Conservation (phyloP, 306 rosid genomes). For the Quercus suber region DNA sequence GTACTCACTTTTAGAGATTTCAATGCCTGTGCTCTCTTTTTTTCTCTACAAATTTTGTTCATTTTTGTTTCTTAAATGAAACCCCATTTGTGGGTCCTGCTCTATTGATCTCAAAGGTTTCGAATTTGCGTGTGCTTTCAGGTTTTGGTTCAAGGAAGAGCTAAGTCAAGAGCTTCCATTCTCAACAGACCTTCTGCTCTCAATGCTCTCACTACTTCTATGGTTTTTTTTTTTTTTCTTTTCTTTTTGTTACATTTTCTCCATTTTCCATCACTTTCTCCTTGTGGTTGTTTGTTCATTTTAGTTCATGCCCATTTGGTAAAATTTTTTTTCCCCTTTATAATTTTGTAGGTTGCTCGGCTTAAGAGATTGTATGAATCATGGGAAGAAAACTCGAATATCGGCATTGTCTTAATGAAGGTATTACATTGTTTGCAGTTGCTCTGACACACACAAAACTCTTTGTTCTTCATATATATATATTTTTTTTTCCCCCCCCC, state of each 20-base stretch:
- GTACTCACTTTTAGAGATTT: neutral
- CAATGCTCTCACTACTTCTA: slow-evolving; percentile 63
- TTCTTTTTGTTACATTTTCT: neutral
- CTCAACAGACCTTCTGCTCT: slow-evolving; percentile 72
- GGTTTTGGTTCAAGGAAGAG: slow-evolving; percentile 85
- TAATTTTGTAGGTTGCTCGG: slow-evolving; percentile 55
- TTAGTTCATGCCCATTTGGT: neutral
- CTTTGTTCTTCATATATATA: neutral
- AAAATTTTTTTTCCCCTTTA: neutral
- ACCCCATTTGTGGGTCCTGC: neutral
- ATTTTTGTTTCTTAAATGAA: neutral
- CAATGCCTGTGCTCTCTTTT: neutral
- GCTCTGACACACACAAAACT: neutral
- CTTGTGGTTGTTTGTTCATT: neutral
- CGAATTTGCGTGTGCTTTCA: slow-evolving; percentile 23
- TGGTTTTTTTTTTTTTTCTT: slow-evolving; percentile 31
- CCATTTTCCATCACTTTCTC: neutral
- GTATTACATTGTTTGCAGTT: slow-evolving; percentile 30
- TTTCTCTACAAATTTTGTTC: neutral
- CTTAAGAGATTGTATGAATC: slow-evolving; percentile 86
- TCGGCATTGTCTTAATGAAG: slow-evolving; percentile 93
- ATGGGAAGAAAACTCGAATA: slow-evolving; percentile 88
- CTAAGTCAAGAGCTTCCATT: slow-evolving; percentile 76
- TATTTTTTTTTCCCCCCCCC: no score
- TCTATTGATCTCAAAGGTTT: neutral